phyloP scores from a whole-genome alignment of 1,139 yeast species.

The Geotrichum europaeum region DNA sequence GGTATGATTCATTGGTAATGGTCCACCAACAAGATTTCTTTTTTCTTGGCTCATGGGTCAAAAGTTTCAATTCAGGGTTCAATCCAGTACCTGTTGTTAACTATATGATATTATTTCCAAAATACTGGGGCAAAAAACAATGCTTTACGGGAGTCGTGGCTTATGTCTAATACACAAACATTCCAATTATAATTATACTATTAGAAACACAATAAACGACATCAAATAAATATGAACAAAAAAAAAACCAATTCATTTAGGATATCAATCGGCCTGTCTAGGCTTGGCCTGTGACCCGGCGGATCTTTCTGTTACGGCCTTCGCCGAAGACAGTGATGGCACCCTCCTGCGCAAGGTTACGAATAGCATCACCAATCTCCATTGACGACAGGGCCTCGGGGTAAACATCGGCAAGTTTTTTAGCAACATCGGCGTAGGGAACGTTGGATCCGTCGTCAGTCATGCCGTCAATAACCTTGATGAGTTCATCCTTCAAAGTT shows the following conservation, averaged over 20 bases:
- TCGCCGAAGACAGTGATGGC: constrained; percentile 67
- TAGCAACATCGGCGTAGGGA: constrained; percentile 55
- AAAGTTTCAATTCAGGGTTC: too few relatives aligned
- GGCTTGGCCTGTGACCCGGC: constrained; percentile 36
- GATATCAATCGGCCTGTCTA: background rate
- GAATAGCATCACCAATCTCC: constrained; percentile 63
- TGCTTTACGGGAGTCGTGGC: too few relatives aligned
- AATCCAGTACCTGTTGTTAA: too few relatives aligned
- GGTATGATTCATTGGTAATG: background rate
- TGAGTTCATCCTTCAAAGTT: constrained; percentile 46
- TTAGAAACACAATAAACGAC: background rate
- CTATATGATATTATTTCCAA: too few relatives aligned
- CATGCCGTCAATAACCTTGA: constrained; percentile 34
- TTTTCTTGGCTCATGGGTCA: too few relatives aligned
- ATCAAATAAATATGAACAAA: background rate
- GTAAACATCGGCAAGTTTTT: constrained; percentile 62
- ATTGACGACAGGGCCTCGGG: constrained; percentile 62
- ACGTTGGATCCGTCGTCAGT: constrained; percentile 51
- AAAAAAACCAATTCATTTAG: background rate
- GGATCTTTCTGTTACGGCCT: constrained; percentile 61
- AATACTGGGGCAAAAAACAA: too few relatives aligned
- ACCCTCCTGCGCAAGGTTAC: constrained; percentile 71
- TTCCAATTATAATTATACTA: background rate
- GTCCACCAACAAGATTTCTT: background rate
- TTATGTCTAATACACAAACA: background rate